Evolutionary conservation across 371 early-diverging fungal species (phyloP), one percentile per base, ranked within the genome.

Genomic region (Lichtheimia ornata): DNA sequence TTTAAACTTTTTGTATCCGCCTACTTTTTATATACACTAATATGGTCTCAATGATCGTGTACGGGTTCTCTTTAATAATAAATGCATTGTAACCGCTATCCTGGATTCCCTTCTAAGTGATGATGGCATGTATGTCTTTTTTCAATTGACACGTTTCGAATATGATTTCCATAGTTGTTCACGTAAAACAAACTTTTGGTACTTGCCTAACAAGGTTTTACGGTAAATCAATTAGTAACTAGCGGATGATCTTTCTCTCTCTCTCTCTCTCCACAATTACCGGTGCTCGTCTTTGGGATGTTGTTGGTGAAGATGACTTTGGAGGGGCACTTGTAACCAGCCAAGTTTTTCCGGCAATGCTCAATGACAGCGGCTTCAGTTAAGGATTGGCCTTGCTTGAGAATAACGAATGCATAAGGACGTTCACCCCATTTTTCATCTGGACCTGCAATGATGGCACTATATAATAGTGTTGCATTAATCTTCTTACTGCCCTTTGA

Each of bases 361-460:
- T 68, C 64, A 44, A 85, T 73, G 20, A 87, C 51, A 6, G 65
- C 43, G 0, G 66, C 58, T 1, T 58, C 77, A 18, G 67, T 56
- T 40, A 84, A 61, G 3, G 49, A 27, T 43, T 64, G 57, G 2
- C 72, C 73, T 4, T 65, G 61, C 49, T 83, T 87, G 13, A 87
- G 54, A 0, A 84, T 76, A 9, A 90, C 73, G 74, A 77, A 88
- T 0, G 83, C 91, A 47, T 81, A 76, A 5, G 91, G 91, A 6
- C 85, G 77, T 63, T 90, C 91, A 14, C 91, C 91, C 91, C 91
- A 90, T 61, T 78, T 79, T 4, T 77, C 74, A 61, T 86, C 83
- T 2, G 91, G 89, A 0, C 74, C 70, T 13, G 79, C 83, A 2
- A 90, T 83, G 13, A 90, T 83, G 3, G 84, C 86, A 50, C 80